Conservation (phyloP, 495 filamentous ascomycete genomes). For the Durotheca rogersii region DNA sequence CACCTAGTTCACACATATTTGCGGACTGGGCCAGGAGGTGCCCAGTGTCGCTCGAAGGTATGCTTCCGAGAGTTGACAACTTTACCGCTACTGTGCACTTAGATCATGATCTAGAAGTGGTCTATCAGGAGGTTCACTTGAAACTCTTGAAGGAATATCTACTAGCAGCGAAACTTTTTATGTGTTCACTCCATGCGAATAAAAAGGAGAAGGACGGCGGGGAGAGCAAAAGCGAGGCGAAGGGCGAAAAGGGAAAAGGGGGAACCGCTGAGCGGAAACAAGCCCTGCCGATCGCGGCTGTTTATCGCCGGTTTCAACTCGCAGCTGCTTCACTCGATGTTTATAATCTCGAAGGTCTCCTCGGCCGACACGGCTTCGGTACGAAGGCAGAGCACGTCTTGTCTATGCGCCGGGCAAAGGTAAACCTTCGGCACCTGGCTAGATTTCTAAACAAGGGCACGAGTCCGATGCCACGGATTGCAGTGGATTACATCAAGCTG, state of each 20-base stretch:
- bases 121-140: constrained; percentile 24
- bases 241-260: not conserved
- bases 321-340: constrained; percentile 29
- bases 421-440: constrained; percentile 18
- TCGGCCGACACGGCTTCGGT: constrained; percentile 9
- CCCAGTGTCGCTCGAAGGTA: constrained; percentile 22
- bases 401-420: constrained; percentile 15
- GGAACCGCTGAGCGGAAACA: not conserved
- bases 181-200: constrained; percentile 4
- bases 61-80: constrained; percentile 28
- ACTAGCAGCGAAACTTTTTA: constrained; percentile 14
- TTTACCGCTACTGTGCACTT: constrained; percentile 28
- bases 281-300: not conserved
- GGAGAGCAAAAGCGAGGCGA: not conserved
- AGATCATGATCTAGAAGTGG: constrained; percentile 2
- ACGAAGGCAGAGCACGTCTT: constrained; percentile 8
- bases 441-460: constrained; percentile 7
- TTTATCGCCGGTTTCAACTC: constrained; percentile 17
- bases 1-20: constrained; percentile 25
- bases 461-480: constrained; percentile 2
- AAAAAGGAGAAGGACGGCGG: not conserved
- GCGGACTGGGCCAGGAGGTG: constrained; percentile 15
- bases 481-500: constrained; percentile 24
- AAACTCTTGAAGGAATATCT: constrained; percentile 20
- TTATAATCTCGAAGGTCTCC: constrained; percentile 15